These are phyloP conservation scores for Lyophyllum decastes DNA, from an alignment of 768 basidiomycete genomes.

Conservation along the genomic window DNA sequence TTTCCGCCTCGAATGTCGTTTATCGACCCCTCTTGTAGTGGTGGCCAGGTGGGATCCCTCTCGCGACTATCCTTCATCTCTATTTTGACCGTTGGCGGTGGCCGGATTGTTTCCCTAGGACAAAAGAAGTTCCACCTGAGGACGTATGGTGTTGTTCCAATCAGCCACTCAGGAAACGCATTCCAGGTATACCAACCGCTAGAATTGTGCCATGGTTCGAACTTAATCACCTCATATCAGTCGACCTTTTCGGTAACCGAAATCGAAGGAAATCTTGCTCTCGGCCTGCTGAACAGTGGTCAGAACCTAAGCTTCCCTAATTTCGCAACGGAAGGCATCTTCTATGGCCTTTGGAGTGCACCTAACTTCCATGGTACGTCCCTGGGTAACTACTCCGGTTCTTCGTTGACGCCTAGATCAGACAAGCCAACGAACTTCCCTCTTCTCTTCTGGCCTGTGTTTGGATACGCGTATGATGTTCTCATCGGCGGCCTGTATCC, in stretches of 20 bases:
- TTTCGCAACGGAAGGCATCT: conserved; percentile 31
- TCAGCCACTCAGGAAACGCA: conserved; percentile 26
- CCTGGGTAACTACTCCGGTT: neutral
- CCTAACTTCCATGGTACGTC: conserved; percentile 37
- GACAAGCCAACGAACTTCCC: conserved; percentile 31
- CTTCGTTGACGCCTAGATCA: conserved; percentile 1
- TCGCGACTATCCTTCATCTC: neutral
- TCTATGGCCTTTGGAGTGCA: conserved; percentile 31
- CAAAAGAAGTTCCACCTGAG: conserved; percentile 37
- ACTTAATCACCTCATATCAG: conserved; percentile 9
- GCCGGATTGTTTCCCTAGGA: conserved; percentile 20
- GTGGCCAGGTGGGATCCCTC: conserved; percentile 32
- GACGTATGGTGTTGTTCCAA: conserved; percentile 34
- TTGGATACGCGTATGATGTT: conserved; percentile 37
- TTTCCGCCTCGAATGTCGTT: neutral
- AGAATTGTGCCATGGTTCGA: neutral
- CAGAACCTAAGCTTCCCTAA: conserved; percentile 34
- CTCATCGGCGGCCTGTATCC: conserved; percentile 38
- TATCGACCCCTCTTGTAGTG: conserved; percentile 22
- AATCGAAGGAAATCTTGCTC: conserved; percentile 28
- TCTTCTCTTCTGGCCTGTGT: conserved; percentile 34
- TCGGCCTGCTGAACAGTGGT: conserved; percentile 30
- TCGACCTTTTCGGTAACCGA: conserved; percentile 36
- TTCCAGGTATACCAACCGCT: conserved; percentile 28
- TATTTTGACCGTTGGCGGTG: neutral